Conservation (phyloP, 768 basidiomycete species). For the Mycena pura region DNA sequence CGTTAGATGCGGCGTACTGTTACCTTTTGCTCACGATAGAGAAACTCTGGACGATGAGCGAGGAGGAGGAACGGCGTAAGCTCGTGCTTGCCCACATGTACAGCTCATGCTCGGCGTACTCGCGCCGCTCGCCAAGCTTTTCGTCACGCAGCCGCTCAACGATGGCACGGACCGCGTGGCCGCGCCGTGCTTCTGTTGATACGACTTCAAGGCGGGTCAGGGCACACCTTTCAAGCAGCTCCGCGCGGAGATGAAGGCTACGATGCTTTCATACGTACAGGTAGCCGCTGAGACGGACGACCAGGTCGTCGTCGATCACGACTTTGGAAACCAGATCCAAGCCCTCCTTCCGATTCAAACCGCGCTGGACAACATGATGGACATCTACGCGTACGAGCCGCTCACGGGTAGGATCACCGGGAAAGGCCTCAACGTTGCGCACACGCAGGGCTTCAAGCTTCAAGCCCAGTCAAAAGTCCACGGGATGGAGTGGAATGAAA, state of each 20-base stretch:
- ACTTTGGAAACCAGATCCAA: not conserved
- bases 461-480: too few species aligned
- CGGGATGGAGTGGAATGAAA: too few species aligned
- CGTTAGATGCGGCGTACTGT: constrained; percentile 35
- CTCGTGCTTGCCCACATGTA: constrained; percentile 32
- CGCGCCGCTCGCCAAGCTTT: constrained; percentile 33
- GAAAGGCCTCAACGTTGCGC: constrained; percentile 7
- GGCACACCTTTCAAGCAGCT: constrained; percentile 6
- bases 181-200: constrained; percentile 34
- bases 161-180: constrained; percentile 25
- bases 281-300: constrained; percentile 1
- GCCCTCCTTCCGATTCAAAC: constrained; percentile 5
- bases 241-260: constrained; percentile 6
- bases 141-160: constrained; percentile 31
- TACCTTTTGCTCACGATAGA: constrained; percentile 34
- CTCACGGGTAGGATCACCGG: constrained; percentile 1
- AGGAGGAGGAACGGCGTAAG: constrained; percentile 5
- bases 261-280: constrained; percentile 6
- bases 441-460: constrained; percentile 5
- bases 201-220: constrained; percentile 20
- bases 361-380: constrained; percentile 8
- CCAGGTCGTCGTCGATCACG: constrained; percentile 10
- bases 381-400: constrained; percentile 1
- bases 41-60: constrained; percentile 29
- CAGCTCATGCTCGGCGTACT: constrained; percentile 35